Percentiles rank a stretch among this genome's conserved stretches.
These are phyloP conservation scores for Coemansia sp. DNA, from an alignment of 192 early-diverging fungal species.

Conservation along the genomic window DNA sequence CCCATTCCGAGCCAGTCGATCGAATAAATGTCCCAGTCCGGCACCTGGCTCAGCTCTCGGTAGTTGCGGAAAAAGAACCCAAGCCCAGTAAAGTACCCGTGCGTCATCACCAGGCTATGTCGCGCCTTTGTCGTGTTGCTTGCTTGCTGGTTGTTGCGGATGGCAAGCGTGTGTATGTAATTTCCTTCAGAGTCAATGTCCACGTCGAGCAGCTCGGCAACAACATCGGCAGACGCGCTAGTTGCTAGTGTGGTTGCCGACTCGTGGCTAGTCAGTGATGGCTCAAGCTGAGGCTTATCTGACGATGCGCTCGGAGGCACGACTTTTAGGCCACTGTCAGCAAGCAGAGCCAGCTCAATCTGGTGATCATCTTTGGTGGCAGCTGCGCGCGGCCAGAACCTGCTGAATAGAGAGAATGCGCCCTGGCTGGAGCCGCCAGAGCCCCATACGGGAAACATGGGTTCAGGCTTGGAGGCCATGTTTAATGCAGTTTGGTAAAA, in stretches of 20 bases:
- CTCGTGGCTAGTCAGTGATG: neutral
- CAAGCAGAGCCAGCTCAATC: constrained; percentile 27
- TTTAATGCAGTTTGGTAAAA: neutral
- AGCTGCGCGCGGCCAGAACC: constrained; percentile 19
- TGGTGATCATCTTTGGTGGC: constrained; percentile 24
- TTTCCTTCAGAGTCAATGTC: constrained; percentile 39
- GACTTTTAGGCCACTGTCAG: constrained; percentile 29
- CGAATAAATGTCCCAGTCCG: constrained; percentile 44
- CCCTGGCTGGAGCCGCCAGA: neutral
- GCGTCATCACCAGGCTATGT: constrained; percentile 51
- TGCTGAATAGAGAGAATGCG: constrained; percentile 8
- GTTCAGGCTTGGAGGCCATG: constrained; percentile 7
- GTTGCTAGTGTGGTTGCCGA: constrained; percentile 1
- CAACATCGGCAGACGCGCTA: neutral
- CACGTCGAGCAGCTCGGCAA: constrained; percentile 38
- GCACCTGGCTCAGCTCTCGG: constrained; percentile 38
- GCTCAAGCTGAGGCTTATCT: neutral
- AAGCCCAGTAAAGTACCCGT: constrained; percentile 54
- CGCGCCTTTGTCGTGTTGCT: neutral
- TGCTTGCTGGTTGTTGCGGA: constrained; percentile 15
- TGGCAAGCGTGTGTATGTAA: constrained; percentile 53
- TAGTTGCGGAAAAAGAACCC: constrained; percentile 57
- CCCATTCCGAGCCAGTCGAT: constrained; percentile 98
- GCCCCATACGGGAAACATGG: constrained; percentile 12
- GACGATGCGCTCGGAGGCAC: neutral